phyloP scores from a whole-genome alignment of 257 asterid species.

The Rehmannia glutinosa region DNA sequence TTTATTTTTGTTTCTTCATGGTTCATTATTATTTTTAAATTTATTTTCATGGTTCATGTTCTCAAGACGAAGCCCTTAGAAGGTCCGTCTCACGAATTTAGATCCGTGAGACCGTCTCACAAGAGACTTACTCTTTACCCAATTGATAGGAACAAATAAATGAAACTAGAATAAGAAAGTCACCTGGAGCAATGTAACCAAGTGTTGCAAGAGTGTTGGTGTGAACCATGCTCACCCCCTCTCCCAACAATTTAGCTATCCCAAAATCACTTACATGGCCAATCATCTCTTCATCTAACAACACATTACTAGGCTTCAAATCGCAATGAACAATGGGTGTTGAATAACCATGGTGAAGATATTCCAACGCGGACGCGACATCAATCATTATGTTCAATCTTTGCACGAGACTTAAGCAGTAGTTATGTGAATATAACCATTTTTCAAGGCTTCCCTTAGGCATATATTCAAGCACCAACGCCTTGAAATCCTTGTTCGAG shows the following conservation, averaged over 20 bases:
- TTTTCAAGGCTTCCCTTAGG: conserved; percentile 34
- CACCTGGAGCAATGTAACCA: conserved; percentile 19
- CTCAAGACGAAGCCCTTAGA: too few species aligned
- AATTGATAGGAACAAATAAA: too few species aligned
- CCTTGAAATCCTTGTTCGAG: conserved; percentile 30
- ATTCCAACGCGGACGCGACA: conserved; percentile 18
- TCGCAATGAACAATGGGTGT: conserved; percentile 12
- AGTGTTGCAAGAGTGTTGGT: conserved; percentile 14
- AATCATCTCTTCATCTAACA: conserved; percentile 14
- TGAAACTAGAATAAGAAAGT: not conserved
- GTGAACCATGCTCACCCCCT: not conserved
- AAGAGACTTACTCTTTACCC: too few species aligned
- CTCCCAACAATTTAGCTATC: conserved; percentile 5
- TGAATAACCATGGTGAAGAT: conserved; percentile 18
- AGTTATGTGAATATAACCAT: conserved; percentile 18
- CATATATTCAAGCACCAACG: conserved; percentile 33
- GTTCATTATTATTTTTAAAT: too few species aligned
- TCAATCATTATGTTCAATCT: conserved; percentile 21
- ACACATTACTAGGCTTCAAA: conserved; percentile 14
- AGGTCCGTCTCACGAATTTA: too few species aligned
- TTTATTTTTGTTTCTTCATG: too few species aligned
- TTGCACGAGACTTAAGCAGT: not conserved
- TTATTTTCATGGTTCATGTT: too few species aligned
- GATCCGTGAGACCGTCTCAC: too few species aligned
- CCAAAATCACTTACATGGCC: conserved; percentile 20